Evolutionary conservation across 2,329 filamentous ascomycete species (phyloP).

Genomic region (Corynespora cassiicola): DNA sequence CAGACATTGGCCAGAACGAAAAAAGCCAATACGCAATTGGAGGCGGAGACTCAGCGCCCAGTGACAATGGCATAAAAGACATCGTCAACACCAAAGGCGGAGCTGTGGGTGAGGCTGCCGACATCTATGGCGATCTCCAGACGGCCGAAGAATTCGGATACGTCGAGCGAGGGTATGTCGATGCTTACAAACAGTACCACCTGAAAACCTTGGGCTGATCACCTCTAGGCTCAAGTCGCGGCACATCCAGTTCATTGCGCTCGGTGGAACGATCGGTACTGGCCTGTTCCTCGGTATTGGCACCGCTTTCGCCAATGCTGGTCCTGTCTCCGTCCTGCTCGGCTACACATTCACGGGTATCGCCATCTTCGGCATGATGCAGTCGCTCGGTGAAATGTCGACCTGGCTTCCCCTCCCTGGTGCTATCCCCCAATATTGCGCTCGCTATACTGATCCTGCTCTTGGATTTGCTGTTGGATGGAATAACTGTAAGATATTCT

Average conservation of each 20-base stretch:
- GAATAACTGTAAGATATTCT: constrained; percentile 26
- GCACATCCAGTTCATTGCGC: constrained; percentile 66
- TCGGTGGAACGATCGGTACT: constrained; percentile 61
- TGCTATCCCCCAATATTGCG: constrained; percentile 44
- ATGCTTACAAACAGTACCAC: neutral
- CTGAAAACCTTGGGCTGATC: constrained; percentile 13
- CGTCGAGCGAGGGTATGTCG: constrained; percentile 54
- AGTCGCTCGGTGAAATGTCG: constrained; percentile 50
- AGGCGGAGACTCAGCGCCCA: constrained; percentile 11
- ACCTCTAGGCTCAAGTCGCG: constrained; percentile 53
- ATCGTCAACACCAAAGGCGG: constrained; percentile 30
- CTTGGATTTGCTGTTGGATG: constrained; percentile 41
- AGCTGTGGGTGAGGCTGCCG: constrained; percentile 55
- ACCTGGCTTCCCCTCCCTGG: constrained; percentile 50
- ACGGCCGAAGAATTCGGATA: constrained; percentile 60
- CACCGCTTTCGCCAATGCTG: constrained; percentile 37
- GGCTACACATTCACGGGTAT: constrained; percentile 43
- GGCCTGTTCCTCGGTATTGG: constrained; percentile 45
- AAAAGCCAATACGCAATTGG: constrained; percentile 33
- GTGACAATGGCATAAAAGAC: constrained; percentile 29
- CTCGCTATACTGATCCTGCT: constrained; percentile 55
- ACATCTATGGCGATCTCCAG: constrained; percentile 59
- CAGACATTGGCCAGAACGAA: constrained; percentile 27
- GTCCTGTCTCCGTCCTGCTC: constrained; percentile 44
- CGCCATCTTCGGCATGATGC: constrained; percentile 49